Evolutionary conservation across 176 grass and related monocot genomes (phyloP), one percentile per base, ranked within the genome.

Genomic region (Chrysopogon serrulatus): DNA sequence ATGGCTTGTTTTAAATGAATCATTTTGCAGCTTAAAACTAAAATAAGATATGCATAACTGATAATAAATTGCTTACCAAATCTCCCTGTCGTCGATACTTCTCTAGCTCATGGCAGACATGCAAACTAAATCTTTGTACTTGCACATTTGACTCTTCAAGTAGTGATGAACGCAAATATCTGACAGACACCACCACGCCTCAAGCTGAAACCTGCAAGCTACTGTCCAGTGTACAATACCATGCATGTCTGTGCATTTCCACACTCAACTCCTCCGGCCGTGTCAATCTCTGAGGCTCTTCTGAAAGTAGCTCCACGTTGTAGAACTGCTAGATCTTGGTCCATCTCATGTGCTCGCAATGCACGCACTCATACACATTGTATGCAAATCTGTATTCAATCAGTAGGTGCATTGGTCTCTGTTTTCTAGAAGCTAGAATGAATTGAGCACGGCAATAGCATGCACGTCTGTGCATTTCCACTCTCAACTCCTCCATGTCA

Each of bases 281-380:
- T 70, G 49, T 70, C 5, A 75, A 75, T 21, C 53, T 19, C n/a
- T n/a, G 23, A 86, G 65, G 62, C 65, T 65, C 64, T 86, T 80
- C 40, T 71, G 51, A 76, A 35, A 32, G 31, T 77, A 86, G 71
- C 74, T 86, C 79, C 48, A 34, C 68, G 71, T 51, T 72, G 44
- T 57, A 66, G 74, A 68, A 77, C 73, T 56, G 3, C 27, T 45
- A 26, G 64, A 44, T 72, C 63, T 63, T 60, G 77, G 54, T 33
- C 73, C 64, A 82, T 77, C 53, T 82, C 78, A 90, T 82, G 88
- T 90, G 88, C 81, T 73, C 71, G 7, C 86, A n/a, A 65, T 66
- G 68, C 63, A 28, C 49, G 27, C 33, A 43, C 79, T 71, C 49
- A 36, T 44, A 82, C 47, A 72, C 47, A 77, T 18, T 41, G 40